Base-by-base conservation (phyloP, 1,284 basidiomycete genomes). In the Tilletiopsis washingtonensis region DNA sequence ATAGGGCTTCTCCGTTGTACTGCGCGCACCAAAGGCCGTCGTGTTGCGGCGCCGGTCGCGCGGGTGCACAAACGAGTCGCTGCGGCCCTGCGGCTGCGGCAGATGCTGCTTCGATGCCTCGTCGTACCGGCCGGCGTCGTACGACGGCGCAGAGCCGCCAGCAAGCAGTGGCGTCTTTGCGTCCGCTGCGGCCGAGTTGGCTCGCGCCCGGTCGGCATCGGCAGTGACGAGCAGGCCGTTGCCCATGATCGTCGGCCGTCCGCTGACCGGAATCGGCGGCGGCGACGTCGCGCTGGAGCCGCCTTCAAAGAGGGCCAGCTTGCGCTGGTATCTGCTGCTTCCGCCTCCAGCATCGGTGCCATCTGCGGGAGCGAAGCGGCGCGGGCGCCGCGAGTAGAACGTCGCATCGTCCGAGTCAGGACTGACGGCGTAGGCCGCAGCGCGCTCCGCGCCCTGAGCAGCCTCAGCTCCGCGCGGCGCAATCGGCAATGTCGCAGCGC, bases 291-390 rank as follows among this genome's bases (percentile, higher is more conserved):
- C 77, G 39, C n/a, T n/a, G n/a, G n/a, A n/a, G n/a, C 76, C 76
- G 25, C 82, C 81, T 72, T 97, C 93, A 68, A 98, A 97, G 1
- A 94, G 76, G 0, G 90, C 91, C 65, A 97, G 81, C 75, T 96
- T 97, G 25, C 84, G 84, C 47, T 84, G 85, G 53, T 74, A 75
- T 43, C 67, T 61, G 55, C 64, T 61, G 47, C 64, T 63, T 21
- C 61, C 59, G 24, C 29, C 11, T 32, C 20, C 34, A 17, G 27
- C 7, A 15, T 32, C 20, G 24, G 19, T 12, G 4, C 20, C 47
- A 19, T 17, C 47, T 20, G 59, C 49, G 2, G 51, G 47, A 45
- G 59, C 59, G 23, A 60, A 49, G 40, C 56, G 60, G 39, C 67
- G 62, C 3, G 68, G 68, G 25, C 69, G 57, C 20, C 70, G 60